Conservation (phyloP, 2,329 filamentous ascomycete genomes). For the Fusarium temperatum region DNA sequence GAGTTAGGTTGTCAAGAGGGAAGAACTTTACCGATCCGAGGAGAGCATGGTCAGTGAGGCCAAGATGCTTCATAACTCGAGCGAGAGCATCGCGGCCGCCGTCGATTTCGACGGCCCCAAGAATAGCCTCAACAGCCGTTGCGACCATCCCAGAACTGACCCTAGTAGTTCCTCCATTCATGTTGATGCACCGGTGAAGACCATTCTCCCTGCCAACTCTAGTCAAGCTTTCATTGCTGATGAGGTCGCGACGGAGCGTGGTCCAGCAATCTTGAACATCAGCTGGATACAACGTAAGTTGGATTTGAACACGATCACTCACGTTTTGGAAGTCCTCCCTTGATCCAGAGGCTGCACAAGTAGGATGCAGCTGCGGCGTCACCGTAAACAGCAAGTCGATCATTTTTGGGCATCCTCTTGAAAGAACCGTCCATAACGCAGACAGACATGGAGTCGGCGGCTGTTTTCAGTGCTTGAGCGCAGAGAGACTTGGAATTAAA, state of each 20-base stretch:
- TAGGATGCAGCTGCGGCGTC: neutral
- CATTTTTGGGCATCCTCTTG: neutral
- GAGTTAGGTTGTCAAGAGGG: neutral
- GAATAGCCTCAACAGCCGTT: neutral
- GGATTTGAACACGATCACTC: rapidly evolving
- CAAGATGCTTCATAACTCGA: neutral
- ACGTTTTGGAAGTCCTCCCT: neutral
- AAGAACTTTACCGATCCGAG: neutral
- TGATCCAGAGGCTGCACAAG: neutral
- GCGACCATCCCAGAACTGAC: neutral
- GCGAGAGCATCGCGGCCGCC: neutral
- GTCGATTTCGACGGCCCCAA: neutral
- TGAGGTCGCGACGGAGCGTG: neutral
- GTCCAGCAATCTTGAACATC: neutral
- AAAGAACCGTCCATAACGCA: neutral
- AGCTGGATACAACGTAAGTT: rapidly evolving
- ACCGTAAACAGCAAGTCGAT: neutral
- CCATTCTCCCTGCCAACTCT: rapidly evolving
- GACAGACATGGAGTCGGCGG: neutral
- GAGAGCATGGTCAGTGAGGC: neutral
- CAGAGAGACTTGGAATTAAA: neutral
- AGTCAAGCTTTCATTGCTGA: neutral
- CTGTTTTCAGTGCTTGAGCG: neutral
- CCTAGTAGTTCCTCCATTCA: neutral
- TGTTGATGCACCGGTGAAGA: neutral